phyloP scores from a whole-genome alignment of 2,329 filamentous ascomycete species.

The Talaromyces rugulosus region DNA sequence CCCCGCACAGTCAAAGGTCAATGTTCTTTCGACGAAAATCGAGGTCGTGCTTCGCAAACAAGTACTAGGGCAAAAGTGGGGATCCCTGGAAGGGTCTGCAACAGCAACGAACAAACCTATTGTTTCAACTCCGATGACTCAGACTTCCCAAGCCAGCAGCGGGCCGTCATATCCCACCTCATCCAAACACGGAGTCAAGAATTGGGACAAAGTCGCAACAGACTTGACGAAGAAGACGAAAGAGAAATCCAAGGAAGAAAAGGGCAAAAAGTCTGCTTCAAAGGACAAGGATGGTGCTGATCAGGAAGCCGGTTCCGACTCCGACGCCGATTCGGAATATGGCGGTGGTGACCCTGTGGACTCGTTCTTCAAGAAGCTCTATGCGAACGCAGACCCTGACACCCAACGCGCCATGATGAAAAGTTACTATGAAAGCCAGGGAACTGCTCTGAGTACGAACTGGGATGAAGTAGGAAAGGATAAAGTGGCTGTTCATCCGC shows the following conservation, averaged over 20 bases:
- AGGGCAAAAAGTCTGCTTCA: constrained; percentile 21
- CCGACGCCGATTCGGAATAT: constrained; percentile 48
- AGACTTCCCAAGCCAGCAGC: constrained; percentile 19
- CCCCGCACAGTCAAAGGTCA: constrained; percentile 54
- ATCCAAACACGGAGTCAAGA: constrained; percentile 73
- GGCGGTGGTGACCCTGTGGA: constrained; percentile 63
- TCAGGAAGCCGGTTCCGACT: constrained; percentile 46
- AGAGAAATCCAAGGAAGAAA: constrained; percentile 20
- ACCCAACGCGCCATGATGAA: constrained; percentile 95
- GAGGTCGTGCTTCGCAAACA: constrained; percentile 71
- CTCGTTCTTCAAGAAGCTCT: constrained; percentile 85
- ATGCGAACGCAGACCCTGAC: constrained; percentile 70
- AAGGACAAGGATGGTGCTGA: constrained; percentile 20
- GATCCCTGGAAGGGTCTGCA: constrained; percentile 49
- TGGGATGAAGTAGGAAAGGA: constrained; percentile 76
- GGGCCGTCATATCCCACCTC: constrained; percentile 76
- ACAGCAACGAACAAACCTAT: constrained; percentile 14
- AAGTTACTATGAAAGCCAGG: constrained; percentile 90
- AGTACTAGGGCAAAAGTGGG: constrained; percentile 64
- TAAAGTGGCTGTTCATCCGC: constrained; percentile 54
- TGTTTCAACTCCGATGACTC: constrained; percentile 15
- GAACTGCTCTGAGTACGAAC: constrained; percentile 85
- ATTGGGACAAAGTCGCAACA: constrained; percentile 79
- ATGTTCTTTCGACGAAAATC: constrained; percentile 72
- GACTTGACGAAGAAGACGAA: constrained; percentile 44